Evolutionary conservation across 208 protist genomes (phyloP), one percentile per base, ranked within the genome.

Genomic region (Porcisia deanei): DNA sequence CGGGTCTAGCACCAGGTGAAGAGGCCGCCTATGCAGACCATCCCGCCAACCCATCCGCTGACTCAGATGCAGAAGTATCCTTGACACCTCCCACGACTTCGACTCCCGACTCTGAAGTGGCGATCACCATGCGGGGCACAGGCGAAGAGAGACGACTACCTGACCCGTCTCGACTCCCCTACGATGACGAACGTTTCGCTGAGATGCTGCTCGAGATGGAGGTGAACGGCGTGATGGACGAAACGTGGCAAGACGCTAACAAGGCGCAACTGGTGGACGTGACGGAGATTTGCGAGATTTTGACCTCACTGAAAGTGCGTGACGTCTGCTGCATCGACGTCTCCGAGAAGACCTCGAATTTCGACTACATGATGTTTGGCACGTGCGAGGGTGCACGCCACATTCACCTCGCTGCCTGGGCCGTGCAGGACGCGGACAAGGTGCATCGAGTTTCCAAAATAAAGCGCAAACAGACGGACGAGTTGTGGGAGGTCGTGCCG

Each of bases 321-420:
- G 94, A 97, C 68, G 86, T 97, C 69, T 92, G 88, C 78, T 93
- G 89, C 73, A 91, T 97, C 70, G 88, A 97, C 69, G 90, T 94
- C 41, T 90, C 88, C 20, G 76, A 74, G 30, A 97, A 97, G 75
- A 97, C 91, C 25, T 75, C 85, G 37, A 95, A 86, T 79, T 97
- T 97, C 78, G 94, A 97, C 76, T 97, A 93, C 83, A 93, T 97
- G 73, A 88, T 97, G 59, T 92, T 94, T 75, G 94, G 89, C 52
- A 94, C 91, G 5, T 97, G 94, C 75, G 91, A 96, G 54, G 94
- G 94, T 9, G 68, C 90, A 16, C 86, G 94, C 18, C 94, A 97
- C 81, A 95, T 97, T 73, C 91, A 97, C 75, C 79, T 97, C 43
- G 91, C 91, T 54, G 90, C 94, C 30, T 97, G 94, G 92, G 94